Base-by-base conservation (phyloP, 139 green algal species). In the Chlamydomonas incerta region DNA sequence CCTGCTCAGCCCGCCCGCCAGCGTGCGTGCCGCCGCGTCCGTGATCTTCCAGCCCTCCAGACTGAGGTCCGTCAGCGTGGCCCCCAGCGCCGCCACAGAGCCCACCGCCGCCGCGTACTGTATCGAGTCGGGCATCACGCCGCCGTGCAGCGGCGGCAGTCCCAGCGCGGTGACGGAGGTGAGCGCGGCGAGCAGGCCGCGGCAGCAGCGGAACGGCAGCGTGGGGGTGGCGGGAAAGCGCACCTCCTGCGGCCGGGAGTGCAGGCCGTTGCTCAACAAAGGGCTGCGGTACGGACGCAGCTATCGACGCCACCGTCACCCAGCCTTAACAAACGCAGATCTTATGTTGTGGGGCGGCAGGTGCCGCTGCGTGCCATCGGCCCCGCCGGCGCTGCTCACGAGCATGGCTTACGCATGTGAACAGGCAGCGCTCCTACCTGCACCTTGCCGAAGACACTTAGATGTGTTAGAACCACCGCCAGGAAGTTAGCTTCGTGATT, bases 401-500 rank as follows among this genome's bases (percentile, higher is more conserved):
- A 14, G 21, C 31, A 46, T 5, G 31, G 5, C 15, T 1, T 14
- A 11, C 15, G 31, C 14, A 14, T 20, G 18, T 1, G 15, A 1
- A 2, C 14, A 46, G 31, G 66, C 13, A 72, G 66, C 70, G 24
- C 18, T 62, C 75, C 8, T 0, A 70, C 67, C 77, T 83, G 77
- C 63, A 83, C 41, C 63, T 28, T 60, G 2, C 24, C 63, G 24
- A 83, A 83, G 0, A 83, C 77, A n/a, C 15, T 0, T 18, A 63
- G 63, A 63, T 83, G 65, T 4, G 31, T 50, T 11, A 83, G 77
- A 2, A 83, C 37, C 20, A 83, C 63, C 0, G 77, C 77, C n/a
- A 83, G 77, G 62, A 83, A 74, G 62, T 50, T 74, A n/a, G 77
- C 37, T 29, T 83, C 63, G 41, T 74, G 63, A 21, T 85, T 50